Percentiles rank a stretch among this genome's conserved stretches.
Conservation (phyloP, 257 asterid species). For the Mentha longifolia region DNA sequence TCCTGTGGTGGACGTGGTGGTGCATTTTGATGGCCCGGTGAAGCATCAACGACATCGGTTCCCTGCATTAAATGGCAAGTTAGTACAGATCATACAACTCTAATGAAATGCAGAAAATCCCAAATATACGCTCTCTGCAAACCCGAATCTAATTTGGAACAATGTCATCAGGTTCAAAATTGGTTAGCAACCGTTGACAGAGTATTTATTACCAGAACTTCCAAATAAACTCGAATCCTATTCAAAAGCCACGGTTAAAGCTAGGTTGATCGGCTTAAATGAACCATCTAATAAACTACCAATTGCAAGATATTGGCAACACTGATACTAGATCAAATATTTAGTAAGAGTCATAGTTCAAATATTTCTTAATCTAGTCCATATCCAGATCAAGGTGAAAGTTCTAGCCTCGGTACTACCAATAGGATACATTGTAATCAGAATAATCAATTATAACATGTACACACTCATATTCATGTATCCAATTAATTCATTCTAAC, state of each 20-base stretch:
- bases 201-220: constrained; percentile 6
- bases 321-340: no score
- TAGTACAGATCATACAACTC: constrained; percentile 18
- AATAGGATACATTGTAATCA: background rate
- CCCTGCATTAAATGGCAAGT: constrained; percentile 76
- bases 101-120: constrained; percentile 21
- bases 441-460: background rate
- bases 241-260: constrained; percentile 16
- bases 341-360: no score
- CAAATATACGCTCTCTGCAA: background rate
- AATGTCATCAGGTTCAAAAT: constrained; percentile 3
- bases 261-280: background rate
- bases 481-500: no score
- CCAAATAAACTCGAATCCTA: constrained; percentile 16
- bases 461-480: no score
- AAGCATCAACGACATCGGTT: constrained; percentile 67
- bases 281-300: constrained; percentile 15
- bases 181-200: background rate
- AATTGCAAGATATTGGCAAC: background rate
- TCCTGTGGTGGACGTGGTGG: constrained; percentile 82
- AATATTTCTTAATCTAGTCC: no score
- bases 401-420: no score
- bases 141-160: constrained; percentile 10
- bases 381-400: no score
- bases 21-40: constrained; percentile 59